A percentile compares a stretch with the other conserved stretches of the same genome.
phyloP scores from a whole-genome alignment of 495 filamentous ascomycete genomes.

The Aspergillus ostianus region DNA sequence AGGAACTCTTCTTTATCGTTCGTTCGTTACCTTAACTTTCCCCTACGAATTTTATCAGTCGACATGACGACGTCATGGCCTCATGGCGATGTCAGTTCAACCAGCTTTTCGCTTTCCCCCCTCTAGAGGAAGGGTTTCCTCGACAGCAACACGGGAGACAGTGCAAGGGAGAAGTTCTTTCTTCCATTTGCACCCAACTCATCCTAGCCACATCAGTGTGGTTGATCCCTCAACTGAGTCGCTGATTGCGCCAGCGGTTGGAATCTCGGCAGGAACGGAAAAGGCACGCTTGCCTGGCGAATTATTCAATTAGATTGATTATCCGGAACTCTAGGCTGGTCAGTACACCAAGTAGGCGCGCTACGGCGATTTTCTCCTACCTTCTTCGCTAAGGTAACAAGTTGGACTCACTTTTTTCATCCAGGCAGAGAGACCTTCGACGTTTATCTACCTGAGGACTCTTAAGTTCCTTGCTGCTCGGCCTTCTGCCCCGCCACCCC shows the following conservation, averaged over 20 bases:
- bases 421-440: background rate
- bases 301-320: background rate
- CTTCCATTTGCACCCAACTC: background rate
- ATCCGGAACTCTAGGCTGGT: background rate
- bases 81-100: background rate
- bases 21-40: background rate
- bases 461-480: background rate
- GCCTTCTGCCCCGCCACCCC: constrained; percentile 5
- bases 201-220: background rate
- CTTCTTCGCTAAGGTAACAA: no score
- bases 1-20: no score
- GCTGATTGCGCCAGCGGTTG: background rate
- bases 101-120: background rate
- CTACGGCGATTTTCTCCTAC: no score
- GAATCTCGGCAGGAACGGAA: background rate
- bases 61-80: background rate
- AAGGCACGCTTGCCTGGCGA: background rate
- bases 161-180: background rate
- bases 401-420: background rate
- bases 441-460: background rate
- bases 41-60: background rate
- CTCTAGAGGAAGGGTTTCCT: background rate
- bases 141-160: background rate
- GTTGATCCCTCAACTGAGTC: background rate
- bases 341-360: background rate